Base-by-base conservation (phyloP, 2,329 filamentous ascomycete genomes). In the Niveomyces coronatus region DNA sequence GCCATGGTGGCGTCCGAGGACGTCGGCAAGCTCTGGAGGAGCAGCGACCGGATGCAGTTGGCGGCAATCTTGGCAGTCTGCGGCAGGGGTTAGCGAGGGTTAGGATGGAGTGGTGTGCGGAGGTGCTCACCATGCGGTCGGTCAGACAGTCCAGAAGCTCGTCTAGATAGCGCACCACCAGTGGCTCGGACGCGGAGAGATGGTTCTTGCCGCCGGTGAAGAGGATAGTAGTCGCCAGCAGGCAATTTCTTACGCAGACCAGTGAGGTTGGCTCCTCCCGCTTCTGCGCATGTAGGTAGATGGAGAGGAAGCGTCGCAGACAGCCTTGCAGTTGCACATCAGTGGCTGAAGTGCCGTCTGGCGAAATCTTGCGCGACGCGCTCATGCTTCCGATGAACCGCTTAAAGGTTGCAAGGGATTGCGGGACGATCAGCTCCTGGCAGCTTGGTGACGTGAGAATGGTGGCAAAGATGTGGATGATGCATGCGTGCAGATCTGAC, bases 391-490 rank as follows among this genome's bases (percentile, higher is more conserved):
- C 76, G 44, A 96, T 73, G 57, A 98, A 98, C 20, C 88, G 79
- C 58, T 93, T 89, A 56, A 98, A 79, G 28, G 88, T 93, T 0
- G 91, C 85, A 13, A 98, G 71, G 3, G 87, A 81, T 58, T 93
- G 85, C 0, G 91, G 89, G 1, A 96, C 81, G 22, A 96, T 85
- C 26, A 85, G 73, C 18, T 85, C 76, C 60, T 98, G 93, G 53
- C 89, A 96, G 31, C 46, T 53, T 1, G 85, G 82, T 1, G 87
- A 95, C 11, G 85, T 83, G 10, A 98, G 73, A 41, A 94, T 91
- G 0, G 87, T 94, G 38, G 85, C 83, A 54, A 96, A 95, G 39
- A 96, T 94, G 63, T 98, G 88, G 35, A 98, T 75, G 48, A 96
- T 94, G 53, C 89, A 96, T 27, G 91, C 89, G 54, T 96, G 87